These are phyloP conservation scores for Rhodotorula sp. DNA, from an alignment of 1,284 basidiomycete genomes.

Conservation along the genomic window DNA sequence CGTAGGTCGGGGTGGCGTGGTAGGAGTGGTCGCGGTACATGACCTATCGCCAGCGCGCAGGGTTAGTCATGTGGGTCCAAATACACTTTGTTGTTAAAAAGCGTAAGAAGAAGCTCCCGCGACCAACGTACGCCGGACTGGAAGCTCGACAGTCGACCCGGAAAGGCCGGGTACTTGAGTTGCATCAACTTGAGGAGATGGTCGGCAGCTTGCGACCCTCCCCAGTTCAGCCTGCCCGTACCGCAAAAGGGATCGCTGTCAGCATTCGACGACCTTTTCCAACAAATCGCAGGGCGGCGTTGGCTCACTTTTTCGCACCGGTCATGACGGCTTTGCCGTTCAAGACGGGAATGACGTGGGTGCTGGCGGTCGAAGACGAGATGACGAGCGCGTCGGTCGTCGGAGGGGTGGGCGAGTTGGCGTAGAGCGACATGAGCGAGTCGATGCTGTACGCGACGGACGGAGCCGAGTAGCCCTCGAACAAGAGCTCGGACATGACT, in stretches of 20 bases:
- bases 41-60: conserved; percentile 59
- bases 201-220: conserved; percentile 82
- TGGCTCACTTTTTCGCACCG: conserved; percentile 71
- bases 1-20: conserved; percentile 72
- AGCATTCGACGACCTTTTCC: neutral
- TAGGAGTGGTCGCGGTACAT: conserved; percentile 86
- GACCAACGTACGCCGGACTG: conserved; percentile 54
- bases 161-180: conserved; percentile 91
- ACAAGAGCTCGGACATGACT: conserved; percentile 95
- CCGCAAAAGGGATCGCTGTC: too few relatives aligned
- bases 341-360: conserved; percentile 80
- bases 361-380: conserved; percentile 79
- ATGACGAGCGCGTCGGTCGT: conserved; percentile 73
- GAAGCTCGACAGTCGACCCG: conserved; percentile 55
- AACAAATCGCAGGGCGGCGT: neutral
- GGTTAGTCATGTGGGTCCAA: conserved; percentile 47
- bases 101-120: neutral
- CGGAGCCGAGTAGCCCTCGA: conserved; percentile 88
- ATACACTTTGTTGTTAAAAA: neutral
- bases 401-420: conserved; percentile 59
- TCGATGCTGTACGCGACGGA: conserved; percentile 86
- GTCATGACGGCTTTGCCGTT: conserved; percentile 74
- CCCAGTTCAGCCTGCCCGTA: conserved; percentile 78
- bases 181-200: conserved; percentile 89
- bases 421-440: conserved; percentile 84